A percentile compares a stretch with the other conserved stretches of the same genome.
Conservation (phyloP, 257 asterid species). For the Solanum paucissectum region DNA sequence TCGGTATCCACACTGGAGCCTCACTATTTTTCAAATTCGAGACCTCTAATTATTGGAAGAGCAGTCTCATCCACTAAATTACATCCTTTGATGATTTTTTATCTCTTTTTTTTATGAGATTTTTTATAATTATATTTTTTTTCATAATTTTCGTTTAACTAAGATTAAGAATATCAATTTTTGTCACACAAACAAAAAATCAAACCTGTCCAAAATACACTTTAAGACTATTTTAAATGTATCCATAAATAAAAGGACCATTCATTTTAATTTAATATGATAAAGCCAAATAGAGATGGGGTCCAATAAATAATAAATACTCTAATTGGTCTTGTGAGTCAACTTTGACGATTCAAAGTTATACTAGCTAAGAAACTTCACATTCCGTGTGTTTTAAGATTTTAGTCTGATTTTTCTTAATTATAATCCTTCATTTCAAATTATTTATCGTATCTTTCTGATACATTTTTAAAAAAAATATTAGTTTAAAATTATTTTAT, state of each 20-base stretch:
- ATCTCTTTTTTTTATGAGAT: too few species aligned
- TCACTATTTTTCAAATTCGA: rapidly evolving
- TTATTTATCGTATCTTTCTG: not conserved
- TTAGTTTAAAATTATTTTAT: too few species aligned
- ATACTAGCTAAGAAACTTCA: not conserved
- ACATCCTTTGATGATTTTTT: not conserved
- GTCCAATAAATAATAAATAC: not conserved
- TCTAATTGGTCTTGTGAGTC: not conserved
- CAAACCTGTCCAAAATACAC: not conserved
- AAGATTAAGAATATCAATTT: not conserved
- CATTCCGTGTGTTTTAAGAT: not conserved
- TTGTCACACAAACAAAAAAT: not conserved
- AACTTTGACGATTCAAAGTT: not conserved
- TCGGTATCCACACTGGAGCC: rapidly evolving
- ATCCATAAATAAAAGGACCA: not conserved
- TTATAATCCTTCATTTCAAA: too few species aligned
- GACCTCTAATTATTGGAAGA: rapidly evolving
- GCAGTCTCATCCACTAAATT: too few species aligned
- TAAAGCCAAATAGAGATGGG: not conserved
- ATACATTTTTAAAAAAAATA: too few species aligned
- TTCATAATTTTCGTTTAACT: not conserved
- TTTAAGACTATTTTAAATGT: not conserved
- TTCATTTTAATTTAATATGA: not conserved
- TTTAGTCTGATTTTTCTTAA: not conserved
- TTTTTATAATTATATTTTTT: not conserved